Evolutionary conservation across 2,329 filamentous ascomycete genomes (phyloP).

Genomic region (Raffaelea arxii): DNA sequence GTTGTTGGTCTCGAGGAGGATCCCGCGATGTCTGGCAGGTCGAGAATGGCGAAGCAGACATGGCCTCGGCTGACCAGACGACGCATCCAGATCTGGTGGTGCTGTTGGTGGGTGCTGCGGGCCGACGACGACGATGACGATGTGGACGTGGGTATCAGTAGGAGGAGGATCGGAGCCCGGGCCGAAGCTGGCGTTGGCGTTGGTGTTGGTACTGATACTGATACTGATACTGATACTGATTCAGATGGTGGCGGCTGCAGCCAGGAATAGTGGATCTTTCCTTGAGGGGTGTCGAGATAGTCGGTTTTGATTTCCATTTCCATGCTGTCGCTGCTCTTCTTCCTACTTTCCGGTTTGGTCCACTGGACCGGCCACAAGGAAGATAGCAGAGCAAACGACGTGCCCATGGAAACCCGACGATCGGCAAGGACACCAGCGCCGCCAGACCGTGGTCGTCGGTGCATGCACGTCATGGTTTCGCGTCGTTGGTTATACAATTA

Average conservation of each 20-base stretch:
- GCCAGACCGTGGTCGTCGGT: no score
- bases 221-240: not conserved
- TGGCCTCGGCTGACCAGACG: constrained; percentile 6
- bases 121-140: no score
- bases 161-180: no score
- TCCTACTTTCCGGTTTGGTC: no score
- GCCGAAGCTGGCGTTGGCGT: not conserved
- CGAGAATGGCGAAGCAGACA: constrained; percentile 11
- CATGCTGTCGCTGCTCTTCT: no score
- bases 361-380: no score
- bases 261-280: constrained; percentile 12
- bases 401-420: no score
- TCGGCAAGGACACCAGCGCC: no score
- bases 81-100: constrained; percentile 6
- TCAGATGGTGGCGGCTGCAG: not conserved
- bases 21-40: constrained; percentile 14
- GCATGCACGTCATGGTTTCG: no score
- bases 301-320: constrained; percentile 3
- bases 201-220: not conserved
- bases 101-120: no score
- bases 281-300: constrained; percentile 9
- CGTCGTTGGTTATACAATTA: no score
- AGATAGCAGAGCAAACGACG: no score
- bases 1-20: constrained; percentile 11
- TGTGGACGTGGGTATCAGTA: constrained; percentile 13